phyloP scores from a whole-genome alignment of 176 grass and related monocot genomes.

The Saccharum officinarum region DNA sequence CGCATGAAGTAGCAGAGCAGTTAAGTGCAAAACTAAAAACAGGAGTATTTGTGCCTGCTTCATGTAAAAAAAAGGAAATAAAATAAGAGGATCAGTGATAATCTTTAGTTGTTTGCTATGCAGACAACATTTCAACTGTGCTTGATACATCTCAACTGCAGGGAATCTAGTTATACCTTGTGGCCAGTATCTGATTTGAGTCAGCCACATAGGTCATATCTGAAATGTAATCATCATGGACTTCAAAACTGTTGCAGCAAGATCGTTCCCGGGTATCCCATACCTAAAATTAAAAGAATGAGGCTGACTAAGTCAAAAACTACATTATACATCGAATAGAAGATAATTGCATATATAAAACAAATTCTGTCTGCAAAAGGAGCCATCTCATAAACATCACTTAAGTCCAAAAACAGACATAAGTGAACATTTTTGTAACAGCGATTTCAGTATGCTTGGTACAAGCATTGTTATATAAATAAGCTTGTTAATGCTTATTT shows the following conservation, averaged over 20 bases:
- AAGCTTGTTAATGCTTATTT: neutral
- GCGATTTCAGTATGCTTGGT: neutral
- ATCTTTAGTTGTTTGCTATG: neutral
- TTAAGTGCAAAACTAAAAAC: neutral
- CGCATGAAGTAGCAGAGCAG: neutral
- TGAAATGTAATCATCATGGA: conserved; percentile 96
- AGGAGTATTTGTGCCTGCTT: neutral
- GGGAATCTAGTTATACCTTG: conserved; percentile 50
- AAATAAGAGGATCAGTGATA: neutral
- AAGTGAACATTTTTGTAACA: neutral
- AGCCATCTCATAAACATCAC: neutral
- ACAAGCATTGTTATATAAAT: neutral
- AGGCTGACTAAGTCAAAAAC: neutral
- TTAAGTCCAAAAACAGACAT: conserved; percentile 5
- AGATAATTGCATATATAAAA: neutral
- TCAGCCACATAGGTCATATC: conserved; percentile 73
- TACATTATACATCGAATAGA: conserved; percentile 6
- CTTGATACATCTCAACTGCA: neutral
- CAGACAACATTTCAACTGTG: neutral
- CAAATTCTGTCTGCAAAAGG: neutral
- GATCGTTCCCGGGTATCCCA: conserved; percentile 79
- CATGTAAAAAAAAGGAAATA: neutral
- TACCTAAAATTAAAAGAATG: conserved; percentile 49
- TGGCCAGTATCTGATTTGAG: conserved; percentile 84
- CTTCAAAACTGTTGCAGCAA: conserved; percentile 88